Evolutionary conservation across 768 basidiomycete species (phyloP).

Genomic region (Lactarius psammicola): DNA sequence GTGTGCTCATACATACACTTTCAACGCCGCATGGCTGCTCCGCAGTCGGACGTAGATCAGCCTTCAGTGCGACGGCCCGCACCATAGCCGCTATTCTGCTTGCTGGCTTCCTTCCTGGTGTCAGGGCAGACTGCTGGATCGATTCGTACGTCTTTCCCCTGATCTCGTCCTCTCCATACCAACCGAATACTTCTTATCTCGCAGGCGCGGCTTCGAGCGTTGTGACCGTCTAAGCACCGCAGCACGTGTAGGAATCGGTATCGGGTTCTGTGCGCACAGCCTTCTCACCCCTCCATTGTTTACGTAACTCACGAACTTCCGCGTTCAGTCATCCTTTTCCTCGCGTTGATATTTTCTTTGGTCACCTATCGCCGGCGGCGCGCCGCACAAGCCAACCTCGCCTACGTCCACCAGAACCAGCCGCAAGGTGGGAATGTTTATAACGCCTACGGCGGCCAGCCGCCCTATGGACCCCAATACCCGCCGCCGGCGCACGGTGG

Average conservation of each 20-base stretch:
- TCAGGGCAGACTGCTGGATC: slow-evolving; percentile 10
- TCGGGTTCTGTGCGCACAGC: slow-evolving; percentile 8
- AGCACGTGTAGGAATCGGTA: slow-evolving; percentile 5
- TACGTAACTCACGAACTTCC: not conserved
- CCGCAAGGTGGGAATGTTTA: not conserved
- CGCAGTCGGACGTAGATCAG: not conserved
- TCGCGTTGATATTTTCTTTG: not conserved
- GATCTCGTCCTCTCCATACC: not conserved
- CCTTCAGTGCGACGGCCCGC: not conserved
- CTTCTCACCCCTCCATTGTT: not conserved
- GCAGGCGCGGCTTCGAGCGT: not conserved
- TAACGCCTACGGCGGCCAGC: not conserved
- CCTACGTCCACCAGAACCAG: not conserved
- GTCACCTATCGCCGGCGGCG: slow-evolving; percentile 1
- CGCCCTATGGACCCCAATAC: slow-evolving; percentile 5
- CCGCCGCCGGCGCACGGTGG: slow-evolving; percentile 9
- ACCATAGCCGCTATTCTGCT: not conserved
- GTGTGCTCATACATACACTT: not conserved
- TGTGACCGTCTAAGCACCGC: slow-evolving; percentile 4
- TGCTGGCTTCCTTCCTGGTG: slow-evolving; percentile 3
- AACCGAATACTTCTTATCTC: not conserved
- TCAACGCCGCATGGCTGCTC: not conserved
- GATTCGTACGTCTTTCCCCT: not conserved
- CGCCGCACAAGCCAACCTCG: slow-evolving; percentile 2
- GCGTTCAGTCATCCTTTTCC: not conserved